Evolutionary conservation across 176 grass and related monocot genomes (phyloP).

Genomic region (Aegilops tauschii): DNA sequence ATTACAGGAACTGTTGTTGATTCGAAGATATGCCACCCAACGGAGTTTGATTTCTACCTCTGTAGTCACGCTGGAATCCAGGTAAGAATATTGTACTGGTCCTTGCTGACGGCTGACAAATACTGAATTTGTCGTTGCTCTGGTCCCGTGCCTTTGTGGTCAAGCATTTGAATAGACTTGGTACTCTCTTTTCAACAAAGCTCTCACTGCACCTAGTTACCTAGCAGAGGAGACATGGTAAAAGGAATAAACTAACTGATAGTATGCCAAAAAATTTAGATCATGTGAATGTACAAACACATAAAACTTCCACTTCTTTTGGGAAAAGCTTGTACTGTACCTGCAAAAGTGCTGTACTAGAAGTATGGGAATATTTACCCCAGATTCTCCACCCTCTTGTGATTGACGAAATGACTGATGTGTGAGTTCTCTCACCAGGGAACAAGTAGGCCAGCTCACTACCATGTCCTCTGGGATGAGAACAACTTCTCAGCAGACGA

Average conservation of each 20-base stretch:
- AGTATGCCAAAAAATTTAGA: conserved; percentile 12
- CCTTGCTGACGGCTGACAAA: conserved; percentile 17
- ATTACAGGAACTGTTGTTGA: conserved; percentile 91
- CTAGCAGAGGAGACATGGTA: conserved; percentile 12
- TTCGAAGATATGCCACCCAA: conserved; percentile 97
- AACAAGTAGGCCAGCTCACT: conserved; percentile 78
- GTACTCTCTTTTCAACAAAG: conserved; percentile 31
- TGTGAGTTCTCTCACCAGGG: conserved; percentile 48
- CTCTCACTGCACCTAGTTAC: conserved; percentile 21
- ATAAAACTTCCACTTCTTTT: neutral
- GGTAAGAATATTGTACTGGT: conserved; percentile 50
- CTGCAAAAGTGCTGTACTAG: neutral
- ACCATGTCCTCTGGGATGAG: conserved; percentile 88
- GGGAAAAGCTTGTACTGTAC: conserved; percentile 4
- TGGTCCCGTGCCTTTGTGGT: conserved; percentile 2
- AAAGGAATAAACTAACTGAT: conserved; percentile 28
- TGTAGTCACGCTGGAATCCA: conserved; percentile 99
- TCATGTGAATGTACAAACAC: conserved; percentile 37
- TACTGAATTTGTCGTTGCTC: conserved; percentile 32
- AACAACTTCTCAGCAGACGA: conserved; percentile 79
- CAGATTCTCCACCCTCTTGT: conserved; percentile 2
- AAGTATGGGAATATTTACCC: conserved; percentile 33
- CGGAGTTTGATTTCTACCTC: conserved; percentile 99
- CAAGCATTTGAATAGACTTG: conserved; percentile 16
- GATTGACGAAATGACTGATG: conserved; percentile 38